These are phyloP conservation scores for Nakaseomyces sp. DNA, from an alignment of 1,139 yeast genomes.

Conservation along the genomic window DNA sequence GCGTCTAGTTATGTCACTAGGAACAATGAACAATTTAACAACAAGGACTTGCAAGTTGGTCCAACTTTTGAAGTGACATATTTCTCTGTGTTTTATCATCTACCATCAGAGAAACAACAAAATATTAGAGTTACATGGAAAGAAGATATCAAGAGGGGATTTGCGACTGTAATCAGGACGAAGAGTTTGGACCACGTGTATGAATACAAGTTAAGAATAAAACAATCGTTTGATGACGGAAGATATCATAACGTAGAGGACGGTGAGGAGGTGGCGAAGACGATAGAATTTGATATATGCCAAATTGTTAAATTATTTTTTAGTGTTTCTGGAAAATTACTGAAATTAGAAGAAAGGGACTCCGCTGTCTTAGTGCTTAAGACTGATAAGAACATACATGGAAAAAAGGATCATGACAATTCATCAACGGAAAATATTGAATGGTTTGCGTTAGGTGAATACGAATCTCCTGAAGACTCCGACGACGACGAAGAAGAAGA, in stretches of 20 bases:
- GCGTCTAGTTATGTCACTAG: constrained; percentile 44
- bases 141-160: constrained; percentile 58
- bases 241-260: constrained; percentile 53
- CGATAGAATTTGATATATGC: constrained; percentile 35
- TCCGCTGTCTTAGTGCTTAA: constrained; percentile 65
- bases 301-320: constrained; percentile 52
- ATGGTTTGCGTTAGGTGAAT: constrained; percentile 32
- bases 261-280: constrained; percentile 33
- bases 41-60: constrained; percentile 39
- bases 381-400: constrained; percentile 31
- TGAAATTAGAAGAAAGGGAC: constrained; percentile 55
- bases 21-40: neutral
- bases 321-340: constrained; percentile 61
- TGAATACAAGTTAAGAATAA: constrained; percentile 41
- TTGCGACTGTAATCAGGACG: constrained; percentile 37
- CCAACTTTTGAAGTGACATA: constrained; percentile 52
- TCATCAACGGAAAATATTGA: constrained; percentile 20
- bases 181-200: constrained; percentile 21
- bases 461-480: constrained; percentile 25
- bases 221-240: constrained; percentile 62
- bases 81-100: constrained; percentile 57
- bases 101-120: constrained; percentile 16
- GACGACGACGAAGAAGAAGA: constrained; percentile 12
- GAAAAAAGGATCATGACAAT: constrained; percentile 11
- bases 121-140: constrained; percentile 55